phyloP scores from a whole-genome alignment of 2,329 filamentous ascomycete species.

The Fusarium sp. region DNA sequence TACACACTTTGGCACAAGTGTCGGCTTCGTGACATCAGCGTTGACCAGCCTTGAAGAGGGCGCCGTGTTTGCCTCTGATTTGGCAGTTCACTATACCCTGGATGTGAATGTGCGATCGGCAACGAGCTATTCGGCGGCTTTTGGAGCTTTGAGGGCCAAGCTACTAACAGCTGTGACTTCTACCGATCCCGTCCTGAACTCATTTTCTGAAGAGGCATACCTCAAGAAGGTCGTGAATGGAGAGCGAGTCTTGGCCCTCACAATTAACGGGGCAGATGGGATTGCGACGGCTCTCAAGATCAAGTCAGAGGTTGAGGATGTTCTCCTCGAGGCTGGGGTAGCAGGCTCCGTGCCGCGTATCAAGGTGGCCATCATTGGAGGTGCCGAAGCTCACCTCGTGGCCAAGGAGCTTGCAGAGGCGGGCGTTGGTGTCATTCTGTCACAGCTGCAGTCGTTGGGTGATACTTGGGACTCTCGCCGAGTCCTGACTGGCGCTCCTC shows the following conservation, averaged over 20 bases:
- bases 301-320: slow-evolving; percentile 66
- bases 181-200: slow-evolving; percentile 51
- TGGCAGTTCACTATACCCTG: slow-evolving; percentile 70
- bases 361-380: slow-evolving; percentile 70
- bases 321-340: slow-evolving; percentile 37
- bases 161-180: slow-evolving; percentile 63
- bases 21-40: slow-evolving; percentile 67
- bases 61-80: slow-evolving; percentile 66
- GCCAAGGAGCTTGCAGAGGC: slow-evolving; percentile 69
- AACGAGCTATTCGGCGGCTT: slow-evolving; percentile 66
- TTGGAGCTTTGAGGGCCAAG: slow-evolving; percentile 64
- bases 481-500: slow-evolving; percentile 71
- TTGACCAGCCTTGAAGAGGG: slow-evolving; percentile 58
- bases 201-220: slow-evolving; percentile 62
- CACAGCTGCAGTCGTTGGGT: slow-evolving; percentile 68
- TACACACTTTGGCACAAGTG: slow-evolving; percentile 68
- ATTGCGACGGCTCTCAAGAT: slow-evolving; percentile 70
- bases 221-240: slow-evolving; percentile 67
- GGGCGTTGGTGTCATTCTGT: slow-evolving; percentile 69
- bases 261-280: slow-evolving; percentile 71
- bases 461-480: slow-evolving; percentile 71
- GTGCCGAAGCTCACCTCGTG: slow-evolving; percentile 71
- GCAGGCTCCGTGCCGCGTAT: slow-evolving; percentile 48
- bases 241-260: slow-evolving; percentile 66
- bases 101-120: slow-evolving; percentile 52